Evolutionary conservation across 2,329 filamentous ascomycete species (phyloP), one percentile per base, ranked within the genome.

Genomic region (Colletotrichum neosansevieriae): DNA sequence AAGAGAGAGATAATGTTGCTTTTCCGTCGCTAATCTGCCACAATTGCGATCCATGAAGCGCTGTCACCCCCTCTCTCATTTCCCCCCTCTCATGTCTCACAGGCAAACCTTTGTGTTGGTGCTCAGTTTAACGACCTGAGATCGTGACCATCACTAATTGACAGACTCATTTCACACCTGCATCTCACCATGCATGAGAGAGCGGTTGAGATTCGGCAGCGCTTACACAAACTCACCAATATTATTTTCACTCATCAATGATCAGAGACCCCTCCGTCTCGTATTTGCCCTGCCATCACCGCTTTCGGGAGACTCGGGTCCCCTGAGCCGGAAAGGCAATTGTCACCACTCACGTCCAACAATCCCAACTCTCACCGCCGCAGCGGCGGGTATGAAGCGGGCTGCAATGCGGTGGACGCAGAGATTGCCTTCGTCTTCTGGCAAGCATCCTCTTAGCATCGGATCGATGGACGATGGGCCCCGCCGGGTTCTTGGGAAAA

Each of bases 401-500:
- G 34, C 51, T 54, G 54, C 21, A n/a, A 24, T 15, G 21, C 54
- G 54, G 54, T 58, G 54, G 54, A 42, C 54, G 21, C 56, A 36
- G 56, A 59, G 24, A 59, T 59, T 59, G 57, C 54, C 44, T 45
- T 49, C 0, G 19, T 1, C 44, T 49, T 17, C 57, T 19, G 34
- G 34, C 58, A 60, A 40, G 29, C 47, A 29, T 61, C 11, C 29
- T 36, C 21, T 44, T 32, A 24, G 32, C 58, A 42, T 44, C 58
- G 49, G 44, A 53, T 53, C 17, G 19, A n/a, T 36, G 47, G 34
- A 29, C 9, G 44, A 24, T 51, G 58, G 34, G 21, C 15, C 45
- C 19, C 24, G 44, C 58, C 47, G 44, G 47, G 47, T 53, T 53
- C 47, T 61, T 53, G 58, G 47, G 58, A 61, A 61, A 61, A 53